phyloP scores from a whole-genome alignment of 176 grass and related monocot species.

The Secale cereale region DNA sequence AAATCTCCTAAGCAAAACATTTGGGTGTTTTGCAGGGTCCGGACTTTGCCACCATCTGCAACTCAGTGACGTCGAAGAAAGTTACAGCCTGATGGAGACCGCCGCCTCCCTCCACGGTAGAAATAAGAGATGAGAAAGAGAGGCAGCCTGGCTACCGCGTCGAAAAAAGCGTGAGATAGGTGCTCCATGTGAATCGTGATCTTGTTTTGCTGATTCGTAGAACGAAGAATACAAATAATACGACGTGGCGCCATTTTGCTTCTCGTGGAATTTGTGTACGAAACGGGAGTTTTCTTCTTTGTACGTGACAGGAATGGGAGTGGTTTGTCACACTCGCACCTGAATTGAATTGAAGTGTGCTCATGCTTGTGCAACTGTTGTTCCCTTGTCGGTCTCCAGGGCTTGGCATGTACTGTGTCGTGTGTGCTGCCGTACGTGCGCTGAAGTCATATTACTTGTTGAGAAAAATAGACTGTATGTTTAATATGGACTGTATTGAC shows the following conservation, averaged over 20 bases:
- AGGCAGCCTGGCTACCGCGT: neutral
- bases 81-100: constrained; percentile 55
- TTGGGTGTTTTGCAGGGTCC: constrained; percentile 38
- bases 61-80: constrained; percentile 95
- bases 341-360: neutral
- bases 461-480: too few species aligned
- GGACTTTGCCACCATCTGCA: constrained; percentile 85
- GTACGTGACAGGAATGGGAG: neutral
- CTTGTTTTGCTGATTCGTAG: neutral
- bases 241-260: constrained; percentile 6
- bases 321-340: neutral
- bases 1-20: neutral
- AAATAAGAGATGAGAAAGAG: constrained; percentile 11
- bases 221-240: constrained; percentile 27
- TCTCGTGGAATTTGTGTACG: constrained; percentile 19
- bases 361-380: neutral
- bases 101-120: constrained; percentile 1
- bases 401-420: too few species aligned
- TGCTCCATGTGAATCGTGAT: constrained; percentile 3
- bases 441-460: too few species aligned
- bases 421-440: neutral
- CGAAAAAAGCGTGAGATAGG: neutral
- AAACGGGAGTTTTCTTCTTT: constrained; percentile 13
- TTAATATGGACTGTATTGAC: too few species aligned
- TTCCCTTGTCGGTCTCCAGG: neutral